A percentile compares a stretch with the other conserved stretches of the same genome.
phyloP scores from a whole-genome alignment of 371 early-diverging fungal genomes.

The Mortierella sp. region DNA sequence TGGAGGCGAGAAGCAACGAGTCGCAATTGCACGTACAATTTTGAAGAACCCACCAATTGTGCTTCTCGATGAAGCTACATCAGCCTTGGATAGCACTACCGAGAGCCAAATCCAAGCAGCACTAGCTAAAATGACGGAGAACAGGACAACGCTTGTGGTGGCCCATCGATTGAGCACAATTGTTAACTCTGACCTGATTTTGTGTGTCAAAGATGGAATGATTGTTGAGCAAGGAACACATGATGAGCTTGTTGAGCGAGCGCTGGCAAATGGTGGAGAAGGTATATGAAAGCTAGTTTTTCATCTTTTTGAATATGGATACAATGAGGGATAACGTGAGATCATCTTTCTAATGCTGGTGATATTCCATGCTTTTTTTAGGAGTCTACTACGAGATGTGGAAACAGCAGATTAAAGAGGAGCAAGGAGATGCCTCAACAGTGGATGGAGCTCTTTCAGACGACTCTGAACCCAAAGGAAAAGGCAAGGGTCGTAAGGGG shows the following conservation, averaged over 20 bases:
- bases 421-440: conserved; percentile 43
- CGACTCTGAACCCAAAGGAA: conserved; percentile 29
- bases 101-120: conserved; percentile 87
- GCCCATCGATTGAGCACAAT: conserved; percentile 93
- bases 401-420: conserved; percentile 85
- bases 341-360: not conserved
- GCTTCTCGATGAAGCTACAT: conserved; percentile 79
- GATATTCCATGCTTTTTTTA: conserved; percentile 4
- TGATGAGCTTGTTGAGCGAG: conserved; percentile 71
- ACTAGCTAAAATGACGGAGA: conserved; percentile 73
- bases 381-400: conserved; percentile 90
- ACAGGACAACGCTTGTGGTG: conserved; percentile 94
- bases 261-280: conserved; percentile 47
- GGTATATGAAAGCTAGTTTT: conserved; percentile 32
- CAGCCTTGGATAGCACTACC: conserved; percentile 68
- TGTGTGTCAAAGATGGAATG: conserved; percentile 83
- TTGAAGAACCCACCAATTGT: conserved; percentile 83
- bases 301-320: not conserved
- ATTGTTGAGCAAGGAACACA: conserved; percentile 93
- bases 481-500: conserved; percentile 18
- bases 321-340: too few species aligned
- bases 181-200: conserved; percentile 79
- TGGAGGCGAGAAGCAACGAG: conserved; percentile 96
- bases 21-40: conserved; percentile 88
- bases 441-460: conserved; percentile 38